These are phyloP conservation scores for Phytophthora ramorum DNA, from an alignment of 352 stramenopile species.

Conservation along the genomic window DNA sequence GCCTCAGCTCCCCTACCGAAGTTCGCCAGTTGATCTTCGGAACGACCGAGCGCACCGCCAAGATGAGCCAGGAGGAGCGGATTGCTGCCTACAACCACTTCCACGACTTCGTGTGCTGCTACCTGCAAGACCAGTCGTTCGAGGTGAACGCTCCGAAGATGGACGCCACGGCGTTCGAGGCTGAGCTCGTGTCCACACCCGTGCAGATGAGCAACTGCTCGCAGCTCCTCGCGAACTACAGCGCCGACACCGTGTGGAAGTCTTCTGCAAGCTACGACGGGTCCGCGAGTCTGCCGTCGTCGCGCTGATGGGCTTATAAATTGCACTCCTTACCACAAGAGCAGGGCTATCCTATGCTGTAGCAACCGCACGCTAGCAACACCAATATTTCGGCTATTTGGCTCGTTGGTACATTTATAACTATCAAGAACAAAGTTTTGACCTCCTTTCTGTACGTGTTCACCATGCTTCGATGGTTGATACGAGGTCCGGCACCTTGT, in stretches of 20 bases:
- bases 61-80: conserved; percentile 21
- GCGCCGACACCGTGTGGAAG: conserved; percentile 19
- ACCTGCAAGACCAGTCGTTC: conserved; percentile 31
- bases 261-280: conserved; percentile 1
- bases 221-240: conserved; percentile 23
- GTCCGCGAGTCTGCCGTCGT: neutral
- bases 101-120: conserved; percentile 35
- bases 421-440: too few species aligned
- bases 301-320: neutral
- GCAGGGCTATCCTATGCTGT: neutral
- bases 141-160: conserved; percentile 30
- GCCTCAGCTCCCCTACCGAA: conserved; percentile 15
- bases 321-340: neutral
- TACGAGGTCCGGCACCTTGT: too few species aligned
- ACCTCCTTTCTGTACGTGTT: too few species aligned
- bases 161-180: conserved; percentile 8
- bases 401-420: neutral
- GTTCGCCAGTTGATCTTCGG: conserved; percentile 33
- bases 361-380: neutral
- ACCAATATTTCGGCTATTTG: neutral
- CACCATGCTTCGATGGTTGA: neutral
- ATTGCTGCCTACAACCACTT: conserved; percentile 33
- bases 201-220: conserved; percentile 25
- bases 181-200: conserved; percentile 11
- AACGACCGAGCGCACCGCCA: conserved; percentile 14